Evolutionary conservation across 345 rosid species (phyloP).

Genomic region (Camelina laxa): DNA sequence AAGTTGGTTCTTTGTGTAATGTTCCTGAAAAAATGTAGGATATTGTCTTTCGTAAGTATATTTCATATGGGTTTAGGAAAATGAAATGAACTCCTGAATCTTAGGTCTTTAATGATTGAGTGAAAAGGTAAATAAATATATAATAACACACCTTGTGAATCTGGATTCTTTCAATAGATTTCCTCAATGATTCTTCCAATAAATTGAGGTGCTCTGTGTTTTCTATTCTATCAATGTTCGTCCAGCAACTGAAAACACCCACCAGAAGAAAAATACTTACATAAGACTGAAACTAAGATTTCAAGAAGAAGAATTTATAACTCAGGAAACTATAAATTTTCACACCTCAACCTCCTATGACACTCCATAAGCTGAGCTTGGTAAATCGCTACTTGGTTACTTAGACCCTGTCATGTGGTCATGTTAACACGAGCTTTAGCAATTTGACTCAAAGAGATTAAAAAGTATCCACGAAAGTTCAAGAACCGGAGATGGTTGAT

Average conservation of each 20-base stretch:
- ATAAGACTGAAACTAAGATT: background rate
- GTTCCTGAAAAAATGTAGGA: slow-evolving; percentile 58
- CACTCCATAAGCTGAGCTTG: slow-evolving; percentile 68
- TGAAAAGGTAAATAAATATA: slow-evolving; percentile 11
- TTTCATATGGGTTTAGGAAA: background rate
- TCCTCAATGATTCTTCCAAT: slow-evolving; percentile 79
- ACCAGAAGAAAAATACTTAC: slow-evolving; percentile 1
- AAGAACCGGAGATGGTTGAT: background rate
- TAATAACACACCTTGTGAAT: slow-evolving; percentile 58
- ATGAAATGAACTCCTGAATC: slow-evolving; percentile 13
- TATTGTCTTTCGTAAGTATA: slow-evolving; percentile 11
- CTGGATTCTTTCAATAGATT: slow-evolving; percentile 60
- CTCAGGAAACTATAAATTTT: slow-evolving; percentile 27
- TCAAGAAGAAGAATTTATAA: slow-evolving; percentile 6
- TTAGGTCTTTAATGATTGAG: background rate
- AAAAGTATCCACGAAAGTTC: slow-evolving; percentile 20
- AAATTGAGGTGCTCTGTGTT: slow-evolving; percentile 63
- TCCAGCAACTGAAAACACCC: slow-evolving; percentile 70
- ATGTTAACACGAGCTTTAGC: slow-evolving; percentile 30
- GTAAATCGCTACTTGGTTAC: slow-evolving; percentile 61
- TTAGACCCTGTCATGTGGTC: slow-evolving; percentile 60
- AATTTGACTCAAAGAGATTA: slow-evolving; percentile 19
- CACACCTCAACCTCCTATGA: slow-evolving; percentile 81
- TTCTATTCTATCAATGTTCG: slow-evolving; percentile 68
- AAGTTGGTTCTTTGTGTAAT: slow-evolving; percentile 60